Percentiles rank a stretch among this genome's conserved stretches.
These are phyloP conservation scores for Pseudoturritis turrita DNA, from an alignment of 345 rosid species.

Conservation along the genomic window DNA sequence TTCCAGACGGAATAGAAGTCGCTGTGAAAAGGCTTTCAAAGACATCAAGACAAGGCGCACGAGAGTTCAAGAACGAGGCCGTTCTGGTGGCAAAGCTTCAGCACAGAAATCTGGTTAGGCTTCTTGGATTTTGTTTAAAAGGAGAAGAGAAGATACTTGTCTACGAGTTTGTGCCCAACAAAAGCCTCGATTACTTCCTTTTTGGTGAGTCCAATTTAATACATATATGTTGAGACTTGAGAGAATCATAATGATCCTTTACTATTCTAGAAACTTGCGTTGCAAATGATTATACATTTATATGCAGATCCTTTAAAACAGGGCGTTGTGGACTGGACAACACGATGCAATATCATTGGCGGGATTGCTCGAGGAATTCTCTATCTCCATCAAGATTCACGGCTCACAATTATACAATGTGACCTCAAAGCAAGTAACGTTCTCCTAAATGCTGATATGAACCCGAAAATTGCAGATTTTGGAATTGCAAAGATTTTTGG, in stretches of 20 bases:
- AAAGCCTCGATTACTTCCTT: neutral
- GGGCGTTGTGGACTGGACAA: neutral
- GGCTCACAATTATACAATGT: too few species aligned
- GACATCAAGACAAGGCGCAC: neutral
- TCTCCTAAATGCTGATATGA: too few species aligned
- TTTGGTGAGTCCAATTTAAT: neutral
- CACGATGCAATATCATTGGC: neutral
- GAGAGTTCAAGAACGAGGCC: conserved; percentile 4
- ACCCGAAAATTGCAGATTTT: too few species aligned
- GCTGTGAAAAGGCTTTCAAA: neutral
- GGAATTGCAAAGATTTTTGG: neutral
- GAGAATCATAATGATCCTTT: neutral
- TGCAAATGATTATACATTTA: too few species aligned
- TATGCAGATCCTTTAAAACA: neutral
- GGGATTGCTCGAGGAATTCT: neutral
- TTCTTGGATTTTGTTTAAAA: neutral
- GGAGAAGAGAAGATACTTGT: neutral
- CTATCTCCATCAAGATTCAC: too few species aligned
- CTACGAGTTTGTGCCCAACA: too few species aligned
- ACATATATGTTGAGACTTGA: too few species aligned
- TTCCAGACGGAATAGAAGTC: neutral
- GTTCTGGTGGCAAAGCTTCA: too few species aligned
- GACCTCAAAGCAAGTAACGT: too few species aligned
- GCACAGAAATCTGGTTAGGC: too few species aligned
- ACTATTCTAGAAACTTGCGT: neutral